Percentiles rank a stretch among this genome's conserved stretches.
These are phyloP conservation scores for Mesembryanthemum crystallinum DNA, from an alignment of 148 eudicot genomes.

Conservation along the genomic window DNA sequence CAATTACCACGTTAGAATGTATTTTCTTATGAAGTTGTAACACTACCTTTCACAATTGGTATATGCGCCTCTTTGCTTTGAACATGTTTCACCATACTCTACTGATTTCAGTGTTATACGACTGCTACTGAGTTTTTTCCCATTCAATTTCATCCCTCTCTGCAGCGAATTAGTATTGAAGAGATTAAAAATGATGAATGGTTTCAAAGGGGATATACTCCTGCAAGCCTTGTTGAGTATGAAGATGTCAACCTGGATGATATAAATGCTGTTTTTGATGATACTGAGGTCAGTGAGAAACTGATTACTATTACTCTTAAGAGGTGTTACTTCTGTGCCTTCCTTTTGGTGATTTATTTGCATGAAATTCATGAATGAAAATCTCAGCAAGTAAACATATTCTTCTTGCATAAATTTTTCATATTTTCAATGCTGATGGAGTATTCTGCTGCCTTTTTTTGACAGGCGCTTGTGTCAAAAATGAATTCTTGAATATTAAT, in stretches of 20 bases:
- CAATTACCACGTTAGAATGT: neutral
- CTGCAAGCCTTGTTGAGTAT: constrained; percentile 61
- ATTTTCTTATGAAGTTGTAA: neutral
- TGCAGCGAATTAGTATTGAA: constrained; percentile 80
- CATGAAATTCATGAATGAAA: constrained; percentile 4
- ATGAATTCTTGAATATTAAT: neutral
- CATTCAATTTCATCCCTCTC: neutral
- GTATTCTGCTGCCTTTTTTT: neutral
- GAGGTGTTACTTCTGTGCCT: neutral
- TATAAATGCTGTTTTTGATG: constrained; percentile 89
- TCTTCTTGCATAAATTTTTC: neutral
- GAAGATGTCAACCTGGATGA: constrained; percentile 97
- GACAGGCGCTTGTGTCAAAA: neutral
- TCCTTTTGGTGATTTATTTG: neutral
- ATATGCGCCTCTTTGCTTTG: neutral
- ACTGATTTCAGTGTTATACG: neutral
- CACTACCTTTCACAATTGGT: neutral
- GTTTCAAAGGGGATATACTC: constrained; percentile 78
- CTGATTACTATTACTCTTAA: neutral
- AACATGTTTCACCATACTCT: neutral
- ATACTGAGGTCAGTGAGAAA: constrained; percentile 61
- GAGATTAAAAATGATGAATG: constrained; percentile 89
- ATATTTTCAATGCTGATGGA: neutral
- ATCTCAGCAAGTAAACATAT: neutral
- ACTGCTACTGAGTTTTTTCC: neutral